phyloP scores from a whole-genome alignment of 2,329 filamentous ascomycete species.

The Penicillium glabrum region DNA sequence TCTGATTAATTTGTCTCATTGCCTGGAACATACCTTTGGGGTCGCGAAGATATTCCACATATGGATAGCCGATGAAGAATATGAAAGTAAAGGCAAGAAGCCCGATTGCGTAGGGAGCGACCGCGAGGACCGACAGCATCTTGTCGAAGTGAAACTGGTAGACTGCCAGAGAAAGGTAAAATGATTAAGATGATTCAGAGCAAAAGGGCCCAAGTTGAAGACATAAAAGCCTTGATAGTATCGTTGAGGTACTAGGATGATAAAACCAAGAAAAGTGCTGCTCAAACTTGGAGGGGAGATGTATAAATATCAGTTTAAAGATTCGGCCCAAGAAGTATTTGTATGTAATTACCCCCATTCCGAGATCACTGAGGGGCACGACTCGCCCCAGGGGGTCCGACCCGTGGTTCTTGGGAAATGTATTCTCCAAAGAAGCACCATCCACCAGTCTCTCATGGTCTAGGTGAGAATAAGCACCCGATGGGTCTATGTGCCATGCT shows the following conservation, averaged over 20 bases:
- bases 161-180: neutral
- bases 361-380: too few relatives aligned
- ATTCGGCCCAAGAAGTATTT: constrained; percentile 1
- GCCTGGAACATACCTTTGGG: constrained; percentile 23
- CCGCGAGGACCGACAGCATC: constrained; percentile 21
- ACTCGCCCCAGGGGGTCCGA: too few relatives aligned
- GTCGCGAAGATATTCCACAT: constrained; percentile 28
- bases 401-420: neutral
- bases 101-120: constrained; percentile 25
- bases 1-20: too few relatives aligned
- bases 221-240: too few relatives aligned
- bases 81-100: constrained; percentile 21
- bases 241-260: neutral
- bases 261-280: neutral
- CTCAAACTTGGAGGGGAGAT: neutral
- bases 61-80: constrained; percentile 27
- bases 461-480: neutral
- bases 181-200: too few relatives aligned
- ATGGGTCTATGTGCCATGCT: neutral
- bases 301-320: constrained; percentile 2
- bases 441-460: neutral
- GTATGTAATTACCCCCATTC: too few relatives aligned
- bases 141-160: neutral
- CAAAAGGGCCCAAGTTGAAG: too few relatives aligned
- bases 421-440: neutral